These are phyloP conservation scores for Solanum hybrid DNA, from an alignment of 305 asterid genomes.

Conservation along the genomic window DNA sequence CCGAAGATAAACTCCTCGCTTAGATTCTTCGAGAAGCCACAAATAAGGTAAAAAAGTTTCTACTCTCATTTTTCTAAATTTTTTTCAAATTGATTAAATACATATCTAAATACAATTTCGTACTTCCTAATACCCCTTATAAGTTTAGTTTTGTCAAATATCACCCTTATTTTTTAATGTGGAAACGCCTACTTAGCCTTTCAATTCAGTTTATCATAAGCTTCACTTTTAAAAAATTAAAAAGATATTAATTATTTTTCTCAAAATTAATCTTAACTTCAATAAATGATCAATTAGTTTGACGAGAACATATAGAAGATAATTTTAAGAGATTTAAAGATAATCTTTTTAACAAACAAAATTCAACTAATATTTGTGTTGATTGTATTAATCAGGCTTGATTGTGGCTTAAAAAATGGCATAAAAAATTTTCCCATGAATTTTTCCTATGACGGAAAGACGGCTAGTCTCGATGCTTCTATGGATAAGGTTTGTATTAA, in stretches of 20 bases:
- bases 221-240: background rate
- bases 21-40: background rate
- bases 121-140: background rate
- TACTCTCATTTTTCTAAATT: background rate
- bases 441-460: background rate
- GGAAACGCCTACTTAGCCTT: no score
- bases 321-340: background rate
- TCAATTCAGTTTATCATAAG: background rate
- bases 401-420: background rate
- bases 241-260: background rate
- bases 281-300: background rate
- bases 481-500: background rate
- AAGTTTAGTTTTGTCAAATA: no score
- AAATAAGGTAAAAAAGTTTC: background rate
- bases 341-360: background rate
- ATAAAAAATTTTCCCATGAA: background rate
- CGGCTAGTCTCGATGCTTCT: background rate
- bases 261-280: background rate
- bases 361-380: background rate
- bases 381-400: background rate
- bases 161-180: no score
- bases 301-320: background rate
- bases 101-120: background rate
- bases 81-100: no score
- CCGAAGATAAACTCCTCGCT: background rate